Evolutionary conservation across 2,329 filamentous ascomycete species (phyloP).

Genomic region (Aspergillus terreus): DNA sequence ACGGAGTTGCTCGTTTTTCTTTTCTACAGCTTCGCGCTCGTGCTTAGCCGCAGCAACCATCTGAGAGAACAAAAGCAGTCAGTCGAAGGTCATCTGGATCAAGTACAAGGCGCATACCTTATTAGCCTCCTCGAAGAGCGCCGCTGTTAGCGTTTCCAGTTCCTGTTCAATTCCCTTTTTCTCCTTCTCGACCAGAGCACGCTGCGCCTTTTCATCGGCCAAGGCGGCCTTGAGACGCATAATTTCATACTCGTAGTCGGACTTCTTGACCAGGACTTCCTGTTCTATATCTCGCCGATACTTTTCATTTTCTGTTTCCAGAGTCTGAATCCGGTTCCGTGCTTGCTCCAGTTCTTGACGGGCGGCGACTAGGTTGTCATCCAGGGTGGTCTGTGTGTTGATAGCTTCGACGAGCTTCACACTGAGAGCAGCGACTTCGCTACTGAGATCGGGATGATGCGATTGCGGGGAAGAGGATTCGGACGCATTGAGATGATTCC

Average conservation of each 20-base stretch:
- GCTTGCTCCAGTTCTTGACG: slow-evolving; percentile 78
- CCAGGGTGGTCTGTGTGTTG: slow-evolving; percentile 88
- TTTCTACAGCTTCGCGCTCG: slow-evolving; percentile 75
- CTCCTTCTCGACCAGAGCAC: slow-evolving; percentile 66
- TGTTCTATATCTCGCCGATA: slow-evolving; percentile 66
- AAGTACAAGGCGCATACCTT: slow-evolving; percentile 49
- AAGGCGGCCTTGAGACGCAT: slow-evolving; percentile 55
- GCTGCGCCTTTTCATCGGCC: slow-evolving; percentile 62
- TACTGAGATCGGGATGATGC: slow-evolving; percentile 59
- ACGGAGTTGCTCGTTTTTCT: slow-evolving; percentile 82
- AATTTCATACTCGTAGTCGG: slow-evolving; percentile 71
- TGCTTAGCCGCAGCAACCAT: slow-evolving; percentile 91
- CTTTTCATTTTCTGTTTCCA: slow-evolving; percentile 68
- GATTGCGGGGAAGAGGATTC: slow-evolving; percentile 31
- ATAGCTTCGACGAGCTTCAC: slow-evolving; percentile 97
- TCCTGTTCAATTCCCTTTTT: slow-evolving; percentile 91
- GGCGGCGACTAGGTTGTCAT: slow-evolving; percentile 79
- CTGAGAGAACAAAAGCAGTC: slow-evolving; percentile 28
- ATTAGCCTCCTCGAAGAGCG: slow-evolving; percentile 97
- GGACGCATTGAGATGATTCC: slow-evolving; percentile 33
- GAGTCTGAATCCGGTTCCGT: slow-evolving; percentile 60
- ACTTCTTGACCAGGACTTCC: slow-evolving; percentile 72
- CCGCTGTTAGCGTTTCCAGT: slow-evolving; percentile 82
- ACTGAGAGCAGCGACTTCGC: slow-evolving; percentile 83
- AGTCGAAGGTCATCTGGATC: not conserved